These are phyloP conservation scores for Aureobasidium pullulans DNA, from an alignment of 2,329 filamentous ascomycete genomes.

Conservation along the genomic window DNA sequence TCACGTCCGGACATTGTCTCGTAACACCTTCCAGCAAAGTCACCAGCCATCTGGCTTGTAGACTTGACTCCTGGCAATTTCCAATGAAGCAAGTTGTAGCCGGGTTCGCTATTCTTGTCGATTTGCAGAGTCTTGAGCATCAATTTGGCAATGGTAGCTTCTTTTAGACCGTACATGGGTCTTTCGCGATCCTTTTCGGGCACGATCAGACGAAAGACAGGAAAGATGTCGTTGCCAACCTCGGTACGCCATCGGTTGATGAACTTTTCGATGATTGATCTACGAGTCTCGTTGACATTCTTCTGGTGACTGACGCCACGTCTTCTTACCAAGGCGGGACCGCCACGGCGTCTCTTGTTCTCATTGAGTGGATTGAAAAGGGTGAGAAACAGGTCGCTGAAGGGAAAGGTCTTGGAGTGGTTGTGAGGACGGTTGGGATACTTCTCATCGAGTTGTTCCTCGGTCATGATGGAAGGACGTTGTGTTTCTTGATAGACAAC, in stretches of 20 bases:
- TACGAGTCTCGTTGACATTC: constrained; percentile 68
- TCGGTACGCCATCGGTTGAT: constrained; percentile 79
- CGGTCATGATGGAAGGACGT: constrained; percentile 28
- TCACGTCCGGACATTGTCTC: constrained; percentile 80
- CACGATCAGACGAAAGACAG: constrained; percentile 81
- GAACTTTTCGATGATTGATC: constrained; percentile 77
- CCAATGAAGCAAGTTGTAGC: constrained; percentile 79
- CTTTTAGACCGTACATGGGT: constrained; percentile 89
- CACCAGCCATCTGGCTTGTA: constrained; percentile 64
- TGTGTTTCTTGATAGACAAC: constrained; percentile 35
- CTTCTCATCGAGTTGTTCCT: constrained; percentile 46
- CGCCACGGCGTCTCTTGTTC: constrained; percentile 64
- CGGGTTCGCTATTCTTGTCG: constrained; percentile 83
- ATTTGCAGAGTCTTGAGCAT: constrained; percentile 92
- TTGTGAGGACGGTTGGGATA: constrained; percentile 81
- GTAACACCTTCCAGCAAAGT: constrained; percentile 85
- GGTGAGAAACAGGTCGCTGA: constrained; percentile 67
- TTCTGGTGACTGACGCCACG: constrained; percentile 51
- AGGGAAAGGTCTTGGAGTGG: constrained; percentile 68
- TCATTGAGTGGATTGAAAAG: constrained; percentile 78
- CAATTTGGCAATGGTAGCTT: constrained; percentile 81
- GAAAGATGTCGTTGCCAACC: constrained; percentile 88
- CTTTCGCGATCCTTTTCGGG: constrained; percentile 90
- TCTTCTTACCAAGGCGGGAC: constrained; percentile 45
- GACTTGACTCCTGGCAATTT: constrained; percentile 70